Evolutionary conservation across 345 rosid species (phyloP).

Genomic region (Populus tremula): DNA sequence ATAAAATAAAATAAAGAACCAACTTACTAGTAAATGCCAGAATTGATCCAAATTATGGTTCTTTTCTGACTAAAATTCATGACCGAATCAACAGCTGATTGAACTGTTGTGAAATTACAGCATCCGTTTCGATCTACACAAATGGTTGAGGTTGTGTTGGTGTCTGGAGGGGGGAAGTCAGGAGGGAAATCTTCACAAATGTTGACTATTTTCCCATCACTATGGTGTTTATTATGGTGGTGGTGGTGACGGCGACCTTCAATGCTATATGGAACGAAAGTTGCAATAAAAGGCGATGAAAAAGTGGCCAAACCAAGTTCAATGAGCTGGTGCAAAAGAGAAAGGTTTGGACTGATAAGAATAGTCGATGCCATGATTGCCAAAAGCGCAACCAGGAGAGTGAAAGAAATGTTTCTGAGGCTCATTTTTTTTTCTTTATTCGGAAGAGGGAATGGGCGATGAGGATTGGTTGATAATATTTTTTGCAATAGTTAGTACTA

Average conservation of each 20-base stretch:
- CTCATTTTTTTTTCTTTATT: slow-evolving; percentile 30
- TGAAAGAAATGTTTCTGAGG: slow-evolving; percentile 24
- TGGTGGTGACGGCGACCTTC: background rate
- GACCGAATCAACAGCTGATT: slow-evolving; percentile 66
- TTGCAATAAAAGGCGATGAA: slow-evolving; percentile 20
- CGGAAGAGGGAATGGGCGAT: background rate
- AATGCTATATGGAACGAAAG: background rate
- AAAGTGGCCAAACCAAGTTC: background rate
- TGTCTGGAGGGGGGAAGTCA: slow-evolving; percentile 65
- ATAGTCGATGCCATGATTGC: slow-evolving; percentile 38
- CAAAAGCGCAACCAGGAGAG: slow-evolving; percentile 40
- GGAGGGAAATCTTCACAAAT: slow-evolving; percentile 71
- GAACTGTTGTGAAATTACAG: slow-evolving; percentile 83
- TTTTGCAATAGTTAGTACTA: background rate
- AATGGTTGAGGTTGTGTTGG: slow-evolving; percentile 51
- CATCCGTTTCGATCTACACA: slow-evolving; percentile 83
- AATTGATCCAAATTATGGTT: slow-evolving; percentile 71
- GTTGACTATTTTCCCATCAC: slow-evolving; percentile 26
- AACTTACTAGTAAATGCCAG: slow-evolving; percentile 81
- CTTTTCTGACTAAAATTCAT: slow-evolving; percentile 55
- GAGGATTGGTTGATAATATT: background rate
- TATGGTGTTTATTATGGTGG: slow-evolving; percentile 26
- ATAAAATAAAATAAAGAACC: background rate
- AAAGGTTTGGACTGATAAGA: slow-evolving; percentile 23
- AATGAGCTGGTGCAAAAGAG: slow-evolving; percentile 10